Percentiles rank a stretch among this genome's conserved stretches.
Evolutionary conservation across 2,329 filamentous ascomycete genomes (phyloP).

Genomic region (Fusarium kyushuense): DNA sequence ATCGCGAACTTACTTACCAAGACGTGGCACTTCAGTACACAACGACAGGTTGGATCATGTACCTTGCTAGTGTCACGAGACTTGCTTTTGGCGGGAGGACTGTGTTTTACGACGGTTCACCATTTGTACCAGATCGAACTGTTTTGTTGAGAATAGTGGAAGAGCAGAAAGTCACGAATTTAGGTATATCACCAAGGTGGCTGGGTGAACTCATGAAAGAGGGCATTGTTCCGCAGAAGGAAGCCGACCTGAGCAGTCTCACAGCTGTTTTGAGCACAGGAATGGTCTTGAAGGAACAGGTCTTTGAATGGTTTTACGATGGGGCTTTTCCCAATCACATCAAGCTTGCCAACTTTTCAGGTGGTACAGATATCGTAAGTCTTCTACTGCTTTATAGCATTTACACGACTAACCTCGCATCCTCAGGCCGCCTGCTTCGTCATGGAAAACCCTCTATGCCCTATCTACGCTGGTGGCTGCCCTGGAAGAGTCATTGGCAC

Average conservation of each 20-base stretch:
- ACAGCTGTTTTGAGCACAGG: slow-evolving; percentile 77
- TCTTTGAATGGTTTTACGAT: slow-evolving; percentile 85
- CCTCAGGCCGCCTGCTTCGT: slow-evolving; percentile 70
- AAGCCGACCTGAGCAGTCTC: slow-evolving; percentile 72
- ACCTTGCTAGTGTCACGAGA: slow-evolving; percentile 70
- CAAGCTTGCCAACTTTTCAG: slow-evolving; percentile 79
- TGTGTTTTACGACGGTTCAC: slow-evolving; percentile 86
- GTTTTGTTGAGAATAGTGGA: slow-evolving; percentile 72
- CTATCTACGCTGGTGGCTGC: slow-evolving; percentile 70
- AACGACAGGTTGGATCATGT: slow-evolving; percentile 92
- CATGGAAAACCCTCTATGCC: slow-evolving; percentile 74
- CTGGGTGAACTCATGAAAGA: slow-evolving; percentile 78
- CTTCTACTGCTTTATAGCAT: background rate
- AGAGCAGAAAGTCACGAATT: slow-evolving; percentile 74
- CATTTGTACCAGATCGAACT: slow-evolving; percentile 76
- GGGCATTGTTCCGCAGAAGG: slow-evolving; percentile 69
- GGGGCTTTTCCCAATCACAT: slow-evolving; percentile 74
- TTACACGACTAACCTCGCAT: background rate
- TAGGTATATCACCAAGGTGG: slow-evolving; percentile 83
- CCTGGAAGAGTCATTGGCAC: slow-evolving; percentile 64
- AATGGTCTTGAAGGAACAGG: slow-evolving; percentile 81
- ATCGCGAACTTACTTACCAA: slow-evolving; percentile 57
- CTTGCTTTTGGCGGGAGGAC: slow-evolving; percentile 71
- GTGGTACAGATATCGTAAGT: slow-evolving; percentile 80
- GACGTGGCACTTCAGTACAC: slow-evolving; percentile 67